Conservation (phyloP, 73 alveolate species). For the Vitrella brassicaformis region DNA sequence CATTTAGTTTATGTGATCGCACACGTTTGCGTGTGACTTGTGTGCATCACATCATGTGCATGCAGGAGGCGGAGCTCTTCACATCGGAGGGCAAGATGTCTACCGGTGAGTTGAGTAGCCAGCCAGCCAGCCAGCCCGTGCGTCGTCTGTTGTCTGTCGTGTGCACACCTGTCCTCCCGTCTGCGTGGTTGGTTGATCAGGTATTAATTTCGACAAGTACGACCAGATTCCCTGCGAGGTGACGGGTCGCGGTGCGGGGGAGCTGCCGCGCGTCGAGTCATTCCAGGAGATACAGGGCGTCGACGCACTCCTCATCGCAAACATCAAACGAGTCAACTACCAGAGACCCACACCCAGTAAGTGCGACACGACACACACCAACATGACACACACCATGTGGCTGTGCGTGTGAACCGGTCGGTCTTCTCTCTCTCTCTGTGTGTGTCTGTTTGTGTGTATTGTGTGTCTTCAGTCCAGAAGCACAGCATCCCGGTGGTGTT, state of each 20-base stretch:
- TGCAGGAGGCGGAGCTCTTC: background rate
- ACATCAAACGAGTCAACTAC: background rate
- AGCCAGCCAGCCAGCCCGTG: too few species aligned
- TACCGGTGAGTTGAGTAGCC: too few species aligned
- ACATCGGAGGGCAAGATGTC: background rate
- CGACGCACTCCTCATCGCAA: background rate
- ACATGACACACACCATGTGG: background rate
- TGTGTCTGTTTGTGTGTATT: background rate
- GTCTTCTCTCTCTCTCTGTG: background rate
- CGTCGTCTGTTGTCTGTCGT: too few species aligned
- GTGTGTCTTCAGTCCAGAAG: background rate
- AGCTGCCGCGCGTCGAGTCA: background rate
- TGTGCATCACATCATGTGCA: background rate
- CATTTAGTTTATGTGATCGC: background rate
- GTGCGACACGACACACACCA: background rate
- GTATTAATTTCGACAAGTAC: background rate
- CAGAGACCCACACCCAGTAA: background rate
- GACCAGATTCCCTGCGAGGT: background rate
- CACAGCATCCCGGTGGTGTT: slow-evolving; percentile 1
- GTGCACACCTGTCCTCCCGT: too few species aligned
- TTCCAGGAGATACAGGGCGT: background rate
- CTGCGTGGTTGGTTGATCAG: too few species aligned
- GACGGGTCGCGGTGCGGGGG: background rate
- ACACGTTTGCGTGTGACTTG: background rate
- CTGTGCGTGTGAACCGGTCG: background rate